Evolutionary conservation across 306 rosid species (phyloP).

Genomic region (Fragaria ananassa): DNA sequence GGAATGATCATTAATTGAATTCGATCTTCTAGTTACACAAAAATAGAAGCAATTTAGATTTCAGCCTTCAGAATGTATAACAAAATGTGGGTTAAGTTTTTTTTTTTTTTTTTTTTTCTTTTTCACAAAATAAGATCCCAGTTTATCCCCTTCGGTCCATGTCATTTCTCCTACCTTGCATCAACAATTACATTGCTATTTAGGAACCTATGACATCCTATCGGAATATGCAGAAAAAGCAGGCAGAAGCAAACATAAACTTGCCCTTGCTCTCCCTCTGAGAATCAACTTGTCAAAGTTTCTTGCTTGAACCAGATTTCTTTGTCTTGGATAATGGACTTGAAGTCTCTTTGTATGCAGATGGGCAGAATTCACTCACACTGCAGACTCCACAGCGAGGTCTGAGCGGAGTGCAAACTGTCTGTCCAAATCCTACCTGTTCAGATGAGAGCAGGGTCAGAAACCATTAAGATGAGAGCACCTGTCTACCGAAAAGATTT

Average conservation of each 20-base stretch:
- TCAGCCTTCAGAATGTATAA: background rate
- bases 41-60: background rate
- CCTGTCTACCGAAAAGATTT: background rate
- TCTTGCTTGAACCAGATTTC: slow-evolving; percentile 34
- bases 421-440: slow-evolving; percentile 88
- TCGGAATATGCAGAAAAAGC: background rate
- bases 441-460: background rate
- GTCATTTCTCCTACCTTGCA: background rate
- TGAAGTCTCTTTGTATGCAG: slow-evolving; percentile 60
- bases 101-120: too few relatives aligned
- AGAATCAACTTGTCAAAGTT: slow-evolving; percentile 17
- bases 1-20: background rate
- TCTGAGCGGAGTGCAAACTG: slow-evolving; percentile 71
- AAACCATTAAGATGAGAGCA: background rate
- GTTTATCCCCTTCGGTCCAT: background rate
- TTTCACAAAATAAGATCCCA: background rate
- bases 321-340: slow-evolving; percentile 48
- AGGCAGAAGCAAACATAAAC: background rate
- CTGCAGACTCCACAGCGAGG: slow-evolving; percentile 67
- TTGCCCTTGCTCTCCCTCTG: background rate
- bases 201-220: background rate
- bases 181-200: background rate
- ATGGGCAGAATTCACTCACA: slow-evolving; percentile 63
- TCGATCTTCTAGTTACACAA: background rate
- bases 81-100: background rate